These are phyloP conservation scores for Elongisporangium undulatum DNA, from an alignment of 352 stramenopile genomes.

Conservation along the genomic window DNA sequence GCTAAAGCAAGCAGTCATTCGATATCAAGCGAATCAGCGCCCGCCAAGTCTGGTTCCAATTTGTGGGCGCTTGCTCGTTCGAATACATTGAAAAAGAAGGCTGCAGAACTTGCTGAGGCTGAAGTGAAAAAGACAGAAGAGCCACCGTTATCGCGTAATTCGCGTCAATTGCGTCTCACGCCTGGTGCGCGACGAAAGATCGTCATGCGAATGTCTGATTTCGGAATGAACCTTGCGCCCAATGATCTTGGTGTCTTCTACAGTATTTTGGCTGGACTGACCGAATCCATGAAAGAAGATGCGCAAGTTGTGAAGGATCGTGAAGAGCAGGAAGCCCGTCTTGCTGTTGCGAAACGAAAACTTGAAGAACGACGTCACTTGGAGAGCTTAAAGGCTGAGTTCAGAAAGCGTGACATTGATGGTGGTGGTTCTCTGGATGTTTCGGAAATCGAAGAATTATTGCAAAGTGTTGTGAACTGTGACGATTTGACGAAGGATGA, in stretches of 20 bases:
- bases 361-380: constrained; percentile 69
- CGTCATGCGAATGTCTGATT: constrained; percentile 80
- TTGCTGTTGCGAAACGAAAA: constrained; percentile 39
- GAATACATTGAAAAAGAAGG: constrained; percentile 47
- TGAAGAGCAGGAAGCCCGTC: constrained; percentile 34
- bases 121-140: constrained; percentile 34
- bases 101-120: constrained; percentile 55
- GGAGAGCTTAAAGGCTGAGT: constrained; percentile 69
- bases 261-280: constrained; percentile 62
- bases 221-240: constrained; percentile 76
- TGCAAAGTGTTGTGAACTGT: constrained; percentile 66
- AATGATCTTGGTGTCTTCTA: constrained; percentile 79
- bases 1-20: constrained; percentile 4
- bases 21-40: constrained; percentile 3
- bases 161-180: constrained; percentile 40
- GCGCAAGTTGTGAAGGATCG: constrained; percentile 50
- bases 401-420: constrained; percentile 66
- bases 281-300: constrained; percentile 70
- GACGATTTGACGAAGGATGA: constrained; percentile 71
- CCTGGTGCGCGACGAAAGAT: constrained; percentile 54
- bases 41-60: constrained; percentile 28
- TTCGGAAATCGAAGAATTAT: constrained; percentile 52
- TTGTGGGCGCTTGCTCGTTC: constrained; percentile 60
- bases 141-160: constrained; percentile 10
- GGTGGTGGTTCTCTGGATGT: constrained; percentile 70